A percentile compares a stretch with the other conserved stretches of the same genome.
Conservation (phyloP, 805 yeast species). For the Schwanniomyces yamadae region DNA sequence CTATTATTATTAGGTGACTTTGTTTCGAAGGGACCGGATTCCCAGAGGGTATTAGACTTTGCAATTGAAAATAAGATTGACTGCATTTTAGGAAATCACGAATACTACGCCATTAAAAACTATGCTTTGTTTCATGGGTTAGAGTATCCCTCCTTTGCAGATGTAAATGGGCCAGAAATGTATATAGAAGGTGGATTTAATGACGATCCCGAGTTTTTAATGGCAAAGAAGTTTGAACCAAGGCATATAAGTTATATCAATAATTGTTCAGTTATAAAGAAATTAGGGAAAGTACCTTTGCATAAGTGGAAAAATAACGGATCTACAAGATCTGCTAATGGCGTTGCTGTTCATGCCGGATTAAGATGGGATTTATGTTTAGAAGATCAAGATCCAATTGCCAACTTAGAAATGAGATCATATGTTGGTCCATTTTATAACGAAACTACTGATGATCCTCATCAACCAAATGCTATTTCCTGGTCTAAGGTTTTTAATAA, state of each 20-base stretch:
- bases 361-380: slow-evolving; percentile 63
- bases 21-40: slow-evolving; percentile 78
- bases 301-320: slow-evolving; percentile 24
- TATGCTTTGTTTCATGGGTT: slow-evolving; percentile 62
- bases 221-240: slow-evolving; percentile 57
- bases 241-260: slow-evolving; percentile 61
- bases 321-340: slow-evolving; percentile 28
- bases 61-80: slow-evolving; percentile 57
- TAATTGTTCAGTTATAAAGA: slow-evolving; percentile 61
- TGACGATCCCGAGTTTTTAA: slow-evolving; percentile 36
- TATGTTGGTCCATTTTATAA: slow-evolving; percentile 64
- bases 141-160: slow-evolving; percentile 27
- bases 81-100: slow-evolving; percentile 90
- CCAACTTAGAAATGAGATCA: slow-evolving; percentile 67
- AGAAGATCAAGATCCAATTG: slow-evolving; percentile 58
- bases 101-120: slow-evolving; percentile 62
- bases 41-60: slow-evolving; percentile 64
- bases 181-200: slow-evolving; percentile 17
- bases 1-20: slow-evolving; percentile 82
- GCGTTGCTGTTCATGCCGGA: slow-evolving; percentile 82
- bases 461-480: slow-evolving; percentile 34
- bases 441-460: slow-evolving; percentile 51
- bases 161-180: not conserved
- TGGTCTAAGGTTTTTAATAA: slow-evolving; percentile 62
- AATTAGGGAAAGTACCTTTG: slow-evolving; percentile 60